Evolutionary conservation across 1,284 basidiomycete genomes (phyloP).

Genomic region (Cystobasidiaceae sp.): DNA sequence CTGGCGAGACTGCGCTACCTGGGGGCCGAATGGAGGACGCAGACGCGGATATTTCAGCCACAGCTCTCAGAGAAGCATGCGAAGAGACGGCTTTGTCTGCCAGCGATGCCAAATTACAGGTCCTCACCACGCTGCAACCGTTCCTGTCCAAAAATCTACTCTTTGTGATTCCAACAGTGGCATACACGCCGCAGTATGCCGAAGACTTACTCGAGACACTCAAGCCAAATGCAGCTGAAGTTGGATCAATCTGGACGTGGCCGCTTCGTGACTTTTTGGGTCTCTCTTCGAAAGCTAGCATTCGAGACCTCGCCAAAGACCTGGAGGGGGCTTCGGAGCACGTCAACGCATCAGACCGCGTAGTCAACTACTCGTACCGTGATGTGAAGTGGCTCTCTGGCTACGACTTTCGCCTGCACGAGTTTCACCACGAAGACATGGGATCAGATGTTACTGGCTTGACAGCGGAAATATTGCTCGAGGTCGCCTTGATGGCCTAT

Average conservation of each 20-base stretch:
- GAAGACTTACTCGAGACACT: slow-evolving; percentile 8
- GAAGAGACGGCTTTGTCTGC: slow-evolving; percentile 37
- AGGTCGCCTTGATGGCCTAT: slow-evolving; percentile 31
- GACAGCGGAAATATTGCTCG: slow-evolving; percentile 39
- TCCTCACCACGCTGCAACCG: slow-evolving; percentile 37
- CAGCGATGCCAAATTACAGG: slow-evolving; percentile 4
- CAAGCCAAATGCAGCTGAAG: slow-evolving; percentile 35
- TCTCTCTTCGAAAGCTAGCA: neutral
- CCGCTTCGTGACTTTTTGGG: slow-evolving; percentile 28
- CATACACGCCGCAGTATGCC: slow-evolving; percentile 24
- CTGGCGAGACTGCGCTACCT: slow-evolving; percentile 41
- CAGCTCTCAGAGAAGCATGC: slow-evolving; percentile 39
- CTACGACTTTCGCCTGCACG: slow-evolving; percentile 36
- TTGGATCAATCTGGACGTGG: slow-evolving; percentile 37
- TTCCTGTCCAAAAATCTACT: slow-evolving; percentile 40
- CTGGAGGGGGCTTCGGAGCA: neutral
- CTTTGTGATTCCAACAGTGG: slow-evolving; percentile 39
- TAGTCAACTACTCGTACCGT: slow-evolving; percentile 14
- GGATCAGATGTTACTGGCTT: slow-evolving; percentile 36
- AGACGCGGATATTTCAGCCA: slow-evolving; percentile 25
- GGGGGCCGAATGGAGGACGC: slow-evolving; percentile 36
- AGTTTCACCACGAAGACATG: slow-evolving; percentile 32
- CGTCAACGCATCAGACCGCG: neutral
- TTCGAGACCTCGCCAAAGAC: neutral
- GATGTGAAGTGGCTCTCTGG: slow-evolving; percentile 37